phyloP scores from a whole-genome alignment of 139 green algal species.

The Tetradesmus lagerheimii region DNA sequence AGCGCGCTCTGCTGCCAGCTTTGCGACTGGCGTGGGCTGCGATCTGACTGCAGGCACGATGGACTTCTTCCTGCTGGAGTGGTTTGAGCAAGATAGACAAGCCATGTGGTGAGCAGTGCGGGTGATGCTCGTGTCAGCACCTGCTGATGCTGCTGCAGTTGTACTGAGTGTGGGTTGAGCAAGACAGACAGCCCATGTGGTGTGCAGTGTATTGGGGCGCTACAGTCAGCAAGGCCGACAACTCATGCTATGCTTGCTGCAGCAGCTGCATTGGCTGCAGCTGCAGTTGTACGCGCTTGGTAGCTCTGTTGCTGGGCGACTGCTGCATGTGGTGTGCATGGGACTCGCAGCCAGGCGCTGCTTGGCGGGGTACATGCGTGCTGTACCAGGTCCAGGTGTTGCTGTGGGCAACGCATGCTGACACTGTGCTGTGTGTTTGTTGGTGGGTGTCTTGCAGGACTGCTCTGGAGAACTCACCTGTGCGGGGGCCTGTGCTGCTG shows the following conservation, averaged over 20 bases:
- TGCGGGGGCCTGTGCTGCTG: conserved; percentile 9
- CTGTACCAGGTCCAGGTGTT: neutral
- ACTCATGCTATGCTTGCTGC: too few species aligned
- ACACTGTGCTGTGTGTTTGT: neutral
- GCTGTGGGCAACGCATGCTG: neutral
- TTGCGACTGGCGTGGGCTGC: conserved; percentile 1
- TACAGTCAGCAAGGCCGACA: too few species aligned
- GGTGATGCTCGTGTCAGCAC: too few species aligned
- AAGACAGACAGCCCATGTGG: neutral
- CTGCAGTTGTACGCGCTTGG: too few species aligned
- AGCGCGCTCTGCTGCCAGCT: neutral
- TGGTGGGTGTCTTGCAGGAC: neutral
- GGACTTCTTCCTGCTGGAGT: conserved; percentile 34
- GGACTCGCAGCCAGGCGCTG: too few species aligned
- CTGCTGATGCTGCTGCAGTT: too few species aligned
- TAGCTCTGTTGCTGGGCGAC: too few species aligned
- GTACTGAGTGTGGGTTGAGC: conserved; percentile 19
- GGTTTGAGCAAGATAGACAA: conserved; percentile 25
- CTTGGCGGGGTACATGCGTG: too few species aligned
- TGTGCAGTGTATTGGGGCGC: too few species aligned
- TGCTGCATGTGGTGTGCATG: too few species aligned
- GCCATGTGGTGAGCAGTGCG: neutral
- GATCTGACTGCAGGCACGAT: neutral
- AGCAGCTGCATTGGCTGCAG: too few species aligned
- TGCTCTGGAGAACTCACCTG: neutral